phyloP scores from a whole-genome alignment of 176 grass and related monocot species.

The Themeda triandra region DNA sequence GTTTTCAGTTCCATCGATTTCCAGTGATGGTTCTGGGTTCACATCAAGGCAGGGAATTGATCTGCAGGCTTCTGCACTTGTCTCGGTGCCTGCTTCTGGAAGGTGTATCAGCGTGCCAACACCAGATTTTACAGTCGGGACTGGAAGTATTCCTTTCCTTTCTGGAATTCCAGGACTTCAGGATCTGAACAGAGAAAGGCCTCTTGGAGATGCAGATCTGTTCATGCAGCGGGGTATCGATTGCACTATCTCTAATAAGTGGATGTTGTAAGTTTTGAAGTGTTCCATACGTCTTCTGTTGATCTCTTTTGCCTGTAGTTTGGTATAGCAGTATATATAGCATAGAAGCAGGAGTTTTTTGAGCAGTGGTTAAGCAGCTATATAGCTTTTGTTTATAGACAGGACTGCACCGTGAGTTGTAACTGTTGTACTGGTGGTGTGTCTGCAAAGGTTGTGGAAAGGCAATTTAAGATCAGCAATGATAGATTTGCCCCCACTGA shows the following conservation, averaged over 20 bases:
- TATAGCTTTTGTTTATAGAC: neutral
- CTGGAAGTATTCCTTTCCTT: neutral
- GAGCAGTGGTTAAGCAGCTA: neutral
- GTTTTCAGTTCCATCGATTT: slow-evolving; percentile 5
- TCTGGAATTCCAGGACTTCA: slow-evolving; percentile 4
- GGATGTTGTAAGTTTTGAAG: slow-evolving; percentile 31
- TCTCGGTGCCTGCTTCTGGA: slow-evolving; percentile 30
- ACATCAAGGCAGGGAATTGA: slow-evolving; percentile 4
- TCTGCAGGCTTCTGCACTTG: slow-evolving; percentile 4
- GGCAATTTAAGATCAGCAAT: neutral
- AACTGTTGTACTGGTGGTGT: neutral
- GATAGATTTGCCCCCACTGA: neutral
- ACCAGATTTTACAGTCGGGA: slow-evolving; percentile 12
- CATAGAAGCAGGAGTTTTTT: neutral
- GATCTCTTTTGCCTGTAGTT: neutral
- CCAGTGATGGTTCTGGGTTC: slow-evolving; percentile 18
- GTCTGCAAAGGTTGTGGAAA: neutral
- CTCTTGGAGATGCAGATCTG: slow-evolving; percentile 28
- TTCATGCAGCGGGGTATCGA: slow-evolving; percentile 52
- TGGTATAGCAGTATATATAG: neutral
- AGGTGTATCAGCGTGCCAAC: slow-evolving; percentile 18
- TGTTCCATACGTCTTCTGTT: neutral
- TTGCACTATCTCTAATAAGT: slow-evolving; percentile 32
- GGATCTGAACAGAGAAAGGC: slow-evolving; percentile 4
- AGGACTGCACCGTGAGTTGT: neutral